A percentile compares a stretch with the other conserved stretches of the same genome.
Conservation (phyloP, 495 filamentous ascomycete species). For the Neurospora sp. region DNA sequence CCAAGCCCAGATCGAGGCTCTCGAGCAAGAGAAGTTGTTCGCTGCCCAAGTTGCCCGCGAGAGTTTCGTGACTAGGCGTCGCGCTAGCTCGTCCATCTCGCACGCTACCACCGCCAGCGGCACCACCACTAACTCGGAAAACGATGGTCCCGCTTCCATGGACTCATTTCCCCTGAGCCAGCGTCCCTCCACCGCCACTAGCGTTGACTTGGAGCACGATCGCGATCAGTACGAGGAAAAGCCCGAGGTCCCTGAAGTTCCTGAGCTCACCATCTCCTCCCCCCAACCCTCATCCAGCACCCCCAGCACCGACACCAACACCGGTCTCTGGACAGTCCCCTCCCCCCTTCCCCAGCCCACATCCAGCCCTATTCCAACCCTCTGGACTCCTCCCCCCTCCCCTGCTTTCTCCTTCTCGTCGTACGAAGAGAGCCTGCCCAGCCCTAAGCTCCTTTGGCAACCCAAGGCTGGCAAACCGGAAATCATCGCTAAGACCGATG, state of each 20-base stretch:
- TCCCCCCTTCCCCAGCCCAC: neutral
- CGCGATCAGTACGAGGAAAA: neutral
- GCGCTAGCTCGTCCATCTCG: neutral
- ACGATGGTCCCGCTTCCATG: neutral
- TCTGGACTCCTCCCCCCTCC: neutral
- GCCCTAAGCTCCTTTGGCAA: neutral
- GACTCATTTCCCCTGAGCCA: neutral
- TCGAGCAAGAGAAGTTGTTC: constrained; percentile 25
- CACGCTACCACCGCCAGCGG: neutral
- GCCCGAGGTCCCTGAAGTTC: neutral
- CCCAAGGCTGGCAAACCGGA: neutral
- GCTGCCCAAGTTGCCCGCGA: constrained; percentile 13
- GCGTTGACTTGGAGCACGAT: neutral
- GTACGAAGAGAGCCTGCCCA: neutral
- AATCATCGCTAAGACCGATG: neutral
- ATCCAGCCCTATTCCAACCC: neutral
- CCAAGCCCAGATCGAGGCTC: constrained; percentile 25
- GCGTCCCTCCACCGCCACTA: neutral
- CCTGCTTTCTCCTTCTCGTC: neutral
- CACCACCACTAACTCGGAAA: neutral
- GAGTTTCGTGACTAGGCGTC: constrained; percentile 4
- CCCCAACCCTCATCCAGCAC: neutral
- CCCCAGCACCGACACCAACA: neutral
- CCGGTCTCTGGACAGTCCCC: constrained; percentile 7
- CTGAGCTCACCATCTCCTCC: constrained; percentile 5